Evolutionary conservation across 306 rosid species (phyloP).

Genomic region (Alnus rubra): DNA sequence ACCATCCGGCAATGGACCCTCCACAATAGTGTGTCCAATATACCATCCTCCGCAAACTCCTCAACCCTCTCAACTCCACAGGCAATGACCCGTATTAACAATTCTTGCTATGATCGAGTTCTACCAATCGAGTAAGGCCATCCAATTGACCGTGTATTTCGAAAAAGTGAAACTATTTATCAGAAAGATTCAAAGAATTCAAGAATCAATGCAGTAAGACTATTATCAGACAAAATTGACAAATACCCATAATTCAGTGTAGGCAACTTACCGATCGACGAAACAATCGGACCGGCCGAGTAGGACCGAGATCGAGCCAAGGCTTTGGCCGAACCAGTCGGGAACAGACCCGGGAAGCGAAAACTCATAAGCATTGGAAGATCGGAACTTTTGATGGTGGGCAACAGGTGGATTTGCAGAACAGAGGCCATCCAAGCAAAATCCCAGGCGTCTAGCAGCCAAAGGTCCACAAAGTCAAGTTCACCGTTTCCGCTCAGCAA

Average conservation of each 20-base stretch:
- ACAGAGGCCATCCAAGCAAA: too few species aligned
- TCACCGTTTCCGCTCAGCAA: slow-evolving; percentile 15
- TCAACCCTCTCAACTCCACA: slow-evolving; percentile 30
- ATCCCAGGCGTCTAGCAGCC: slow-evolving; percentile 65
- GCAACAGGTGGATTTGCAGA: too few species aligned
- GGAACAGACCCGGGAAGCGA: slow-evolving; percentile 82
- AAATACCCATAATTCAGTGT: slow-evolving; percentile 42
- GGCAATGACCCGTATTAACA: slow-evolving; percentile 59
- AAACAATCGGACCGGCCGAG: slow-evolving; percentile 56
- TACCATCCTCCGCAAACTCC: slow-evolving; percentile 38
- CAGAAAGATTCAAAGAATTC: slow-evolving; percentile 50
- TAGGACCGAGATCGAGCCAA: slow-evolving; percentile 62
- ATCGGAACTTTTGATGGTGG: too few species aligned
- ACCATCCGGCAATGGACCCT: slow-evolving; percentile 41
- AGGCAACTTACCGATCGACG: slow-evolving; percentile 53
- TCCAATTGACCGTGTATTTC: slow-evolving; percentile 50
- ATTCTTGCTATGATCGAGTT: slow-evolving; percentile 62
- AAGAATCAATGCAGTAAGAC: slow-evolving; percentile 58
- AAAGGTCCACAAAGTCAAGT: slow-evolving; percentile 37
- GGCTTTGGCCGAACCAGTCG: slow-evolving; percentile 65
- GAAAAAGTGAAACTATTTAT: slow-evolving; percentile 49
- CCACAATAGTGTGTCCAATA: slow-evolving; percentile 34
- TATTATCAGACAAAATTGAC: slow-evolving; percentile 42
- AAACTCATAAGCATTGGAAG: slow-evolving; percentile 85
- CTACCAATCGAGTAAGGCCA: slow-evolving; percentile 49